phyloP scores from a whole-genome alignment of 768 basidiomycete genomes.

The Clathrus columnatus region DNA sequence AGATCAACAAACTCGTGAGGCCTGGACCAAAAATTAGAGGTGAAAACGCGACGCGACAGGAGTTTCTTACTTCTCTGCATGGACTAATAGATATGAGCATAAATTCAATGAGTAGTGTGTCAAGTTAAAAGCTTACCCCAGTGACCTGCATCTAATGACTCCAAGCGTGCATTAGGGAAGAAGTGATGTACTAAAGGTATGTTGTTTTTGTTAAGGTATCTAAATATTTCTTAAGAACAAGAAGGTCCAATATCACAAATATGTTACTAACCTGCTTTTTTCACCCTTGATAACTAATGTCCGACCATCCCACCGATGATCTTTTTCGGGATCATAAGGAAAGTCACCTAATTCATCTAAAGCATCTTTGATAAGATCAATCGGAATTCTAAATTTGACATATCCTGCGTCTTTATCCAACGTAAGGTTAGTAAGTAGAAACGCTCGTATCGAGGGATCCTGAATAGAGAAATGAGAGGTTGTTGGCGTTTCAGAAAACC shows the following conservation, averaged over 20 bases:
- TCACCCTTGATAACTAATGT: conserved; percentile 71
- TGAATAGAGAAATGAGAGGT: conserved; percentile 21
- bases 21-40: conserved; percentile 5
- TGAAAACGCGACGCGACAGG: neutral
- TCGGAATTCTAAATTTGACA: conserved; percentile 66
- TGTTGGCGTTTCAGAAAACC: neutral
- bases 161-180: conserved; percentile 63
- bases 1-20: conserved; percentile 32
- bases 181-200: conserved; percentile 50
- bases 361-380: conserved; percentile 51
- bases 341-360: conserved; percentile 71
- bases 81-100: conserved; percentile 39
- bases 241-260: neutral
- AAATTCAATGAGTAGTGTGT: neutral
- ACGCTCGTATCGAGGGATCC: conserved; percentile 69
- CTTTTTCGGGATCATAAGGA: conserved; percentile 50
- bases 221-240: conserved; percentile 19
- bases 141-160: conserved; percentile 67
- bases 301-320: conserved; percentile 45
- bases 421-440: conserved; percentile 77
- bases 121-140: conserved; percentile 53
- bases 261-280: conserved; percentile 53
- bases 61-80: conserved; percentile 57
- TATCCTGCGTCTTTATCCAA: conserved; percentile 26
- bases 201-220: conserved; percentile 72